Evolutionary conservation across 2,329 filamentous ascomycete genomes (phyloP).

Genomic region (Ophiocordyceps robertsii): DNA sequence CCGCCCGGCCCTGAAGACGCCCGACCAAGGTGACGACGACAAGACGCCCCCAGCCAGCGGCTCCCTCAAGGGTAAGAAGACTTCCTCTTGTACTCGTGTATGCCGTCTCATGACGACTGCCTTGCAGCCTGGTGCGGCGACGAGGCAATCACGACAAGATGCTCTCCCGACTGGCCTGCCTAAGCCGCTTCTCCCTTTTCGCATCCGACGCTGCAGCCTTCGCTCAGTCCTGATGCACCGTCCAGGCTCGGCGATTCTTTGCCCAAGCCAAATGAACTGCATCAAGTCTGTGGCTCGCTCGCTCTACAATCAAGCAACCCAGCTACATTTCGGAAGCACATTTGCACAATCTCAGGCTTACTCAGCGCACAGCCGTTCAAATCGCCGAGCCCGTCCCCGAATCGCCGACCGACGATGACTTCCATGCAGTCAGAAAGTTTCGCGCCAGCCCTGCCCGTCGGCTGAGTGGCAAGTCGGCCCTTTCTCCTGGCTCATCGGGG

Average conservation of each 20-base stretch:
- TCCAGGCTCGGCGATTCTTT: too few relatives aligned
- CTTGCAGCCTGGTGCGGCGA: background rate
- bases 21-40: slow-evolving; percentile 25
- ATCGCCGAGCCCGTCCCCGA: slow-evolving; percentile 38
- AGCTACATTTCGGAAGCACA: background rate
- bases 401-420: slow-evolving; percentile 17
- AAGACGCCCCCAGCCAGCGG: slow-evolving; percentile 21
- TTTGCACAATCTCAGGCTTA: background rate
- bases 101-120: slow-evolving; percentile 1
- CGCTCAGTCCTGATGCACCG: too few relatives aligned
- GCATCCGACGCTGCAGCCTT: too few relatives aligned
- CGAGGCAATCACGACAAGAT: background rate
- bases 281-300: background rate
- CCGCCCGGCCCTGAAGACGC: slow-evolving; percentile 29
- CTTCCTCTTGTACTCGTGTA: background rate
- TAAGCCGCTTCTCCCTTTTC: too few relatives aligned
- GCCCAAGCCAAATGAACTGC: too few relatives aligned
- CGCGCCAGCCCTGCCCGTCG: slow-evolving; percentile 18
- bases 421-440: slow-evolving; percentile 15
- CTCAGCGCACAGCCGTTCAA: slow-evolving; percentile 32
- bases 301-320: background rate
- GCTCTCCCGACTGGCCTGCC: background rate
- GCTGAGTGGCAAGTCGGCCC: slow-evolving; percentile 18
- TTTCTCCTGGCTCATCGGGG: slow-evolving; percentile 25
- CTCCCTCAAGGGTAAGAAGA: slow-evolving; percentile 26